Evolutionary conservation across 106 monocot genomes (phyloP).

Genomic region (Xerophyta viscosa): DNA sequence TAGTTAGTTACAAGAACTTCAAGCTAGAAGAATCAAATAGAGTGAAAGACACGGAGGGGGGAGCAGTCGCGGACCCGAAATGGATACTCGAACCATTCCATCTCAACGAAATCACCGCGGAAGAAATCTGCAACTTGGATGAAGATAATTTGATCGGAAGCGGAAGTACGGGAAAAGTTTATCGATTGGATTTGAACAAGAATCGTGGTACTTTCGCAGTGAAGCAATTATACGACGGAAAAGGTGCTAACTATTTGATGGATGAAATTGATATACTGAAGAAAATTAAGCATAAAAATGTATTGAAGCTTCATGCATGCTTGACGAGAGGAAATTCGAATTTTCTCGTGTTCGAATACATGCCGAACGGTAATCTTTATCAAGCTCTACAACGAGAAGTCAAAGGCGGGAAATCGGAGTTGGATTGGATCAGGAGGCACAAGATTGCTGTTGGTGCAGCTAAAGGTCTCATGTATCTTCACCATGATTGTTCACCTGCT

Average conservation of each 20-base stretch:
- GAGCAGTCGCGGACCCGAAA: slow-evolving; percentile 8
- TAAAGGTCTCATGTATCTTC: slow-evolving; percentile 23
- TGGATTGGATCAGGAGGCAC: slow-evolving; percentile 23
- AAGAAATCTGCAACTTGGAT: slow-evolving; percentile 44
- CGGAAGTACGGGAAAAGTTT: slow-evolving; percentile 64
- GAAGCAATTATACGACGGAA: slow-evolving; percentile 51
- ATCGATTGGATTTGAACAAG: slow-evolving; percentile 39
- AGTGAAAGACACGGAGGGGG: slow-evolving; percentile 23
- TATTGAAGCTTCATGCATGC: slow-evolving; percentile 20
- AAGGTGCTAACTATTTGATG: slow-evolving; percentile 17
- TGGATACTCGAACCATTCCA: slow-evolving; percentile 64
- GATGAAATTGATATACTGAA: slow-evolving; percentile 15
- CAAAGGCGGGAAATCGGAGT: slow-evolving; percentile 3
- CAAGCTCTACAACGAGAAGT: slow-evolving; percentile 15
- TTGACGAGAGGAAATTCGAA: slow-evolving; percentile 1
- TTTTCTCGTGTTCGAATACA: slow-evolving; percentile 19
- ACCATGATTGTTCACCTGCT: slow-evolving; percentile 23
- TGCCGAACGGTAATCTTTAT: slow-evolving; percentile 23
- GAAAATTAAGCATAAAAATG: slow-evolving; percentile 22
- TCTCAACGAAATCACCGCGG: slow-evolving; percentile 46
- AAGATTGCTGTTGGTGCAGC: slow-evolving; percentile 18
- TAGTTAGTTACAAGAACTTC: slow-evolving; percentile 42
- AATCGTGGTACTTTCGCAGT: slow-evolving; percentile 52
- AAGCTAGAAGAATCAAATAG: slow-evolving; percentile 27
- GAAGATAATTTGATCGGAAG: slow-evolving; percentile 68